These are phyloP conservation scores for Galerina marginata DNA, from an alignment of 768 basidiomycete genomes.

Conservation along the genomic window DNA sequence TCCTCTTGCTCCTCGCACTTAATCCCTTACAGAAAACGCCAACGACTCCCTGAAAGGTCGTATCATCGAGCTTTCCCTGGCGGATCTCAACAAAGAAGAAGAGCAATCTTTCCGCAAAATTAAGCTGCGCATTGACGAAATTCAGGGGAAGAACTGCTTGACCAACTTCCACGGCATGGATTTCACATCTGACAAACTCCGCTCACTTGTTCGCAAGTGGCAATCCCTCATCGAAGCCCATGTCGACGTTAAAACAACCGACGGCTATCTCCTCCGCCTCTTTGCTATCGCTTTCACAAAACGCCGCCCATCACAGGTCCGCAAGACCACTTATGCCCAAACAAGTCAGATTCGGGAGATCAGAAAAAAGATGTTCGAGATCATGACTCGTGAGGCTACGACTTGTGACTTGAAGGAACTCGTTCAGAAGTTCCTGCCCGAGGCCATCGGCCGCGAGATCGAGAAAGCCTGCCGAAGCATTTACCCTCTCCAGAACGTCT, in stretches of 20 bases:
- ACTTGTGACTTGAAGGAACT: constrained; percentile 97
- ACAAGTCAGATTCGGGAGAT: constrained; percentile 95
- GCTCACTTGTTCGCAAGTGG: constrained; percentile 99
- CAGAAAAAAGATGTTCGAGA: constrained; percentile 99
- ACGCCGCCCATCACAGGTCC: constrained; percentile 93
- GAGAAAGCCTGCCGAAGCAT: constrained; percentile 97
- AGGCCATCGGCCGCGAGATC: constrained; percentile 98
- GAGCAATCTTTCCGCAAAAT: constrained; percentile 99
- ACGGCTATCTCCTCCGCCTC: constrained; percentile 98
- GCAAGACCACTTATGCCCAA: constrained; percentile 99
- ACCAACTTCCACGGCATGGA: constrained; percentile 99
- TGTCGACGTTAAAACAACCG: constrained; percentile 98
- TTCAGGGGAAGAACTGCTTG: constrained; percentile 98
- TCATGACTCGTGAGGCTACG: constrained; percentile 94
- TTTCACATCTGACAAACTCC: constrained; percentile 99
- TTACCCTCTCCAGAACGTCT: constrained; percentile 99
- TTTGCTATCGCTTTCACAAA: constrained; percentile 99
- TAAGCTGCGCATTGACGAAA: constrained; percentile 95
- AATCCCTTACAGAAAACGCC: constrained; percentile 79
- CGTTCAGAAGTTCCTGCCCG: constrained; percentile 98
- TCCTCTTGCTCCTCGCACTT: not conserved
- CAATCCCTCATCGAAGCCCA: constrained; percentile 99
- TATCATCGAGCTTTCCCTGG: constrained; percentile 94
- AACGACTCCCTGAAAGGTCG: constrained; percentile 98
- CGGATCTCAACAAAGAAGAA: constrained; percentile 99